Evolutionary conservation across 208 protist genomes (phyloP), one percentile per base, ranked within the genome.

Genomic region (Leishmania arabica): DNA sequence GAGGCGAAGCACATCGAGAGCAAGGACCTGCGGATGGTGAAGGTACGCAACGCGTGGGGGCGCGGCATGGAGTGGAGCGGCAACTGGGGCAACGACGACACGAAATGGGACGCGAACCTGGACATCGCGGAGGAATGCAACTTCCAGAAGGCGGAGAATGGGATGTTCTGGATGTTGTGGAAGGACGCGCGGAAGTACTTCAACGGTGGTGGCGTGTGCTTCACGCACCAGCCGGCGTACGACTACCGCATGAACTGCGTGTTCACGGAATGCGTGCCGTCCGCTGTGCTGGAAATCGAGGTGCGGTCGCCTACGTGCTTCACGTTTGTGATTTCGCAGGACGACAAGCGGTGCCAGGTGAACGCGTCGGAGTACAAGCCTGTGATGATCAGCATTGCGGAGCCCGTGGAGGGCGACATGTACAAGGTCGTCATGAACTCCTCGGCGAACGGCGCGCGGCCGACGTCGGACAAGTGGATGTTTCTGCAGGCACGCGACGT

Each of bases 91-190:
- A 84, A 91, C 73, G 85, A 93, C 79, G 88, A 93, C 83, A 81
- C 88, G 68, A 92, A 92, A 71, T 97, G 94, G 93, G 80, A 90
- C 40, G 77, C 89, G 78, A 90, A 95, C 84, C 92, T 92, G 37
- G 88, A 95, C 31, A 84, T 97, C 69, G 89, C 90, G 27, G 80
- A 92, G 49, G 88, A 49, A 54, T 95, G 91, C 86, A 81, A 89
- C 72, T 93, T 95, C 83, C 71, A 91, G 78, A 89, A 86, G 74
- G 86, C 54, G 19, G 81, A 76, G 54, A 87, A 93, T 58, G 91
- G 89, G 62, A 91, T 88, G 62, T 96, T 98, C 84, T 98, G 95
- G 95, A 96, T 98, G 86, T 81, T 88, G 51, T 96, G 86, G 91
- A 87, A 88, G 73, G 91, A 92, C 58, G 87, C 81, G 70, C 84